A percentile compares a stretch with the other conserved stretches of the same genome.
Evolutionary conservation across 1,284 basidiomycete species (phyloP).

Genomic region (Leccinum subrobustum): DNA sequence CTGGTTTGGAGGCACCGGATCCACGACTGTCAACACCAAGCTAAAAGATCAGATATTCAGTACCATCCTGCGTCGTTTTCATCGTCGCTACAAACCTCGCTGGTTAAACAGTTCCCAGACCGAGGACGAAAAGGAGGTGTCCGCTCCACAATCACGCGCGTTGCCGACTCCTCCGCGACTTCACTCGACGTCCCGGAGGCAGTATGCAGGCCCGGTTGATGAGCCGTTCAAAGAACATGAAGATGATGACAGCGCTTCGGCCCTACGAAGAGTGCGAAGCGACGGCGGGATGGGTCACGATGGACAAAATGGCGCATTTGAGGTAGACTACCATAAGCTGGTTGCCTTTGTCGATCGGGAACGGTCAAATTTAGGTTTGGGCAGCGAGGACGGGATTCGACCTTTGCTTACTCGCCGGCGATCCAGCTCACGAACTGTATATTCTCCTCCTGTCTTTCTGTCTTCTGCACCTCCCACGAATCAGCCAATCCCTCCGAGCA

Average conservation of each 20-base stretch:
- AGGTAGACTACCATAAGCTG: conserved; percentile 44
- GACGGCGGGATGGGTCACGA: conserved; percentile 46
- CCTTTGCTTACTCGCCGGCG: conserved; percentile 43
- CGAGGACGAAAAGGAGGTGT: conserved; percentile 46
- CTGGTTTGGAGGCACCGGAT: conserved; percentile 84
- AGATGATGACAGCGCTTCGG: conserved; percentile 29
- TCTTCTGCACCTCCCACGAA: conserved; percentile 14
- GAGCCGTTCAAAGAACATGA: conserved; percentile 41
- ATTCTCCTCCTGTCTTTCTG: conserved; percentile 22
- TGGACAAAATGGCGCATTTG: conserved; percentile 40
- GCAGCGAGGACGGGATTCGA: conserved; percentile 17
- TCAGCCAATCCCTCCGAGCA: conserved; percentile 34
- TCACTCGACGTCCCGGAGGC: conserved; percentile 36
- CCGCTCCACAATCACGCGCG: conserved; percentile 46
- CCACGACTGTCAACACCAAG: conserved; percentile 88
- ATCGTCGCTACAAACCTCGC: conserved; percentile 48
- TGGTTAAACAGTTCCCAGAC: conserved; percentile 30
- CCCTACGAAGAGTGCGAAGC: conserved; percentile 62
- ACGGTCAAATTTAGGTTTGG: conserved; percentile 22
- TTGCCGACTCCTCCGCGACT: conserved; percentile 35
- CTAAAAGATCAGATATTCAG: conserved; percentile 93
- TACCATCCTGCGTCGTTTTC: conserved; percentile 74
- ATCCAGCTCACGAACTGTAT: conserved; percentile 58
- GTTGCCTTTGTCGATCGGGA: conserved; percentile 28
- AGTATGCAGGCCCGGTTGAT: conserved; percentile 33